phyloP scores from a whole-genome alignment of 2,329 filamentous ascomycete species.

The Macrophomina tecta region DNA sequence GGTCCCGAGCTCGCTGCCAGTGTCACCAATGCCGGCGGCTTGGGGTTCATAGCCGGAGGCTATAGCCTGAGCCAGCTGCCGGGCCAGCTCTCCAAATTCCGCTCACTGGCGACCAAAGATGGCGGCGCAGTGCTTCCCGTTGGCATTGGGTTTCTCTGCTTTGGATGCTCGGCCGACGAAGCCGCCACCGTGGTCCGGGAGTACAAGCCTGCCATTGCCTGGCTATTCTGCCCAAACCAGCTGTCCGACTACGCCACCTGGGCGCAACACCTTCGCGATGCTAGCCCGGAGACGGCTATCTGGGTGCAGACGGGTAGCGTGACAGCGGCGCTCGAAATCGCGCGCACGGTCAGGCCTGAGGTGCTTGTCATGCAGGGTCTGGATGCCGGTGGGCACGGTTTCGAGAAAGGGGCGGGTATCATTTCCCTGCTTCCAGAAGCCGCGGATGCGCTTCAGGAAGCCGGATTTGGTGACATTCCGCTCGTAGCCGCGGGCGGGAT shows the following conservation, averaged over 20 bases:
- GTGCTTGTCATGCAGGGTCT: slow-evolving; percentile 67
- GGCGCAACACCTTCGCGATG: slow-evolving; percentile 38
- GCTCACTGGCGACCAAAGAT: background rate
- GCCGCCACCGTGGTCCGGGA: slow-evolving; percentile 58
- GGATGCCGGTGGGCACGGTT: slow-evolving; percentile 70
- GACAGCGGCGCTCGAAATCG: slow-evolving; percentile 57
- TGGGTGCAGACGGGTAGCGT: slow-evolving; percentile 69
- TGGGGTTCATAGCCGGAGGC: slow-evolving; percentile 15
- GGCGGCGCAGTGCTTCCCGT: slow-evolving; percentile 53
- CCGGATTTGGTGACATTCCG: slow-evolving; percentile 40
- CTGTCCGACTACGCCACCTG: slow-evolving; percentile 41
- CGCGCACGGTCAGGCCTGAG: slow-evolving; percentile 56
- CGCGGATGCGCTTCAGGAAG: slow-evolving; percentile 49
- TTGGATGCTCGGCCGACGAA: slow-evolving; percentile 50
- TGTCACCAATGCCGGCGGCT: slow-evolving; percentile 20
- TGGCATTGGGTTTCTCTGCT: slow-evolving; percentile 68
- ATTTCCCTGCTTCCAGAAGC: slow-evolving; percentile 65
- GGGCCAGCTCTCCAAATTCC: background rate
- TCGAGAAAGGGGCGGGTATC: slow-evolving; percentile 59
- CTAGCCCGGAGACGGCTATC: slow-evolving; percentile 49
- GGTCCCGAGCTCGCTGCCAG: slow-evolving; percentile 8
- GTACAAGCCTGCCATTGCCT: slow-evolving; percentile 64
- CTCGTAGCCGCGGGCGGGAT: slow-evolving; percentile 65
- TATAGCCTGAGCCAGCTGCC: background rate
- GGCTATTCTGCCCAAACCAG: slow-evolving; percentile 68